Conservation (phyloP, 768 basidiomycete genomes). For the Russula earlei region DNA sequence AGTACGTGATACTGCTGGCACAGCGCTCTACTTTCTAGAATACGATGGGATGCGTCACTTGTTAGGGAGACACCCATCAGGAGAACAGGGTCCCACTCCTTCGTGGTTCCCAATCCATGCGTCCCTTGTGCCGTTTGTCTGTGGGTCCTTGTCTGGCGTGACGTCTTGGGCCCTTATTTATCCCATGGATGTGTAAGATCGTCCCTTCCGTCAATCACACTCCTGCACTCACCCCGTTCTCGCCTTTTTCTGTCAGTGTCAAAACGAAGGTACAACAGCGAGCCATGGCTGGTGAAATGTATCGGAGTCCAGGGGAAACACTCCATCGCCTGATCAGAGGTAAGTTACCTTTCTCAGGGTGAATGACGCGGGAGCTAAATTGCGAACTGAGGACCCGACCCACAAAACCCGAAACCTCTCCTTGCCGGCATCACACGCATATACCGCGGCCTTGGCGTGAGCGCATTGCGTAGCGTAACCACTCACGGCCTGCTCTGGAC, state of each 20-base stretch:
- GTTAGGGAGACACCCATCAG: conserved; percentile 64
- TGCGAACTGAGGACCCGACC: conserved; percentile 55
- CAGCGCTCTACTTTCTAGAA: conserved; percentile 87
- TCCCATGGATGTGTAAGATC: conserved; percentile 80
- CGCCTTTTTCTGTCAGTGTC: conserved; percentile 38
- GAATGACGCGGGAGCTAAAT: neutral
- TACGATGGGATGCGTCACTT: conserved; percentile 89
- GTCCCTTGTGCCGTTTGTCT: conserved; percentile 81
- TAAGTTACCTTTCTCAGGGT: conserved; percentile 25
- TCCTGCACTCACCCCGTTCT: conserved; percentile 15
- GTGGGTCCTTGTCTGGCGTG: conserved; percentile 85
- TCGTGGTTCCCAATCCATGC: conserved; percentile 75
- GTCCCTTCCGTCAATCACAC: neutral
- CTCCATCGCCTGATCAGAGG: conserved; percentile 74
- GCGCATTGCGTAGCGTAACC: conserved; percentile 83
- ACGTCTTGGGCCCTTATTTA: conserved; percentile 55
- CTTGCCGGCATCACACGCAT: conserved; percentile 71
- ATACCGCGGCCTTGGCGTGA: conserved; percentile 91
- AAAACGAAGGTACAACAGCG: conserved; percentile 97
- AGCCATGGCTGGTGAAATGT: conserved; percentile 67
- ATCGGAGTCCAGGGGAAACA: conserved; percentile 65
- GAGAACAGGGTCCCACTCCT: conserved; percentile 77
- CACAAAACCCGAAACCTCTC: conserved; percentile 64
- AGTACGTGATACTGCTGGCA: conserved; percentile 87
- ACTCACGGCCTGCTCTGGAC: conserved; percentile 95